Evolutionary conservation across 306 rosid species (phyloP).

Genomic region (Trifolium fragiferum): DNA sequence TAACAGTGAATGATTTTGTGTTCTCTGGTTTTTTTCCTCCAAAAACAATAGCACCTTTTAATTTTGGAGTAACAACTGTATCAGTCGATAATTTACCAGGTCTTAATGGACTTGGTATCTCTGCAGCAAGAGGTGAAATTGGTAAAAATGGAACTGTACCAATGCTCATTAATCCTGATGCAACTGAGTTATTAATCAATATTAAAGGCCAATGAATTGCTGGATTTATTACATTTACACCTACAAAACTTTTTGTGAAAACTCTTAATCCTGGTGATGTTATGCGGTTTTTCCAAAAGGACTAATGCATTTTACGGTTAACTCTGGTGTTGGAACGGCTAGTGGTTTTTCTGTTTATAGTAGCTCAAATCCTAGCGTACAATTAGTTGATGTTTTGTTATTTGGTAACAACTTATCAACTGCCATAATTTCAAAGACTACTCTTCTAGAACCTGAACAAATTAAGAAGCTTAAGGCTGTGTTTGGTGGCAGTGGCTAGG

Average conservation of each 20-base stretch:
- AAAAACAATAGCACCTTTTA: background rate
- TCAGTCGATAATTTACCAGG: background rate
- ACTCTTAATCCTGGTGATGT: background rate
- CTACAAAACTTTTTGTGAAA: background rate
- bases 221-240: background rate
- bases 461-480: background rate
- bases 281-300: conserved; percentile 3
- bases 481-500: conserved; percentile 10
- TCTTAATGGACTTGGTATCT: conserved; percentile 3
- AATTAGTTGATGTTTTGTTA: background rate
- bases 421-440: background rate
- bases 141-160: background rate
- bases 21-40: background rate
- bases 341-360: background rate
- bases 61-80: background rate
- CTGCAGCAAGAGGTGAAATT: background rate
- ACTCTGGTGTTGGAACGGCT: background rate
- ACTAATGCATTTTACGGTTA: background rate
- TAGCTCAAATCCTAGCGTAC: background rate
- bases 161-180: conserved; percentile 3
- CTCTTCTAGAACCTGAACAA: background rate
- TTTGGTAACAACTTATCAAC: background rate
- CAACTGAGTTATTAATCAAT: background rate
- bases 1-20: background rate
- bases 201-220: background rate